Evolutionary conservation across 2,329 filamentous ascomycete species (phyloP).

Genomic region (Magnaporthales sp.): DNA sequence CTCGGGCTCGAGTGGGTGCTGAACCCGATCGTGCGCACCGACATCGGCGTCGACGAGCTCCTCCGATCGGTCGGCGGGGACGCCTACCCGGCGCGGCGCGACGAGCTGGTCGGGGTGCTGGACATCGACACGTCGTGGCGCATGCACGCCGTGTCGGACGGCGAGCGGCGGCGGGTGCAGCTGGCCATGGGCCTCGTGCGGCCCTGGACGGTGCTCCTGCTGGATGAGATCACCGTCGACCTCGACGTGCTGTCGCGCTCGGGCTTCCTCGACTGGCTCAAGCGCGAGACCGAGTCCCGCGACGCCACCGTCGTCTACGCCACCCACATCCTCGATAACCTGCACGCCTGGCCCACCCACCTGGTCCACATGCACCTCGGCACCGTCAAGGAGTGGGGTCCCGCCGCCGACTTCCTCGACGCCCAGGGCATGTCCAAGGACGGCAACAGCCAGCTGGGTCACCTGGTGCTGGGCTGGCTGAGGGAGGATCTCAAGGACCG

Average conservation of each 20-base stretch:
- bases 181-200: conserved; percentile 90
- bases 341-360: conserved; percentile 91
- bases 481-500: conserved; percentile 68
- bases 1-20: conserved; percentile 97
- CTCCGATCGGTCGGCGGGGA: conserved; percentile 80
- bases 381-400: conserved; percentile 77
- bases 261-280: conserved; percentile 80
- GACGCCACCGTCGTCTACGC: conserved; percentile 93
- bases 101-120: conserved; percentile 79
- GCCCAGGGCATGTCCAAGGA: conserved; percentile 24
- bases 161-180: conserved; percentile 85
- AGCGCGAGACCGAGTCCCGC: conserved; percentile 72
- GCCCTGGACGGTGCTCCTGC: conserved; percentile 82
- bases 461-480: conserved; percentile 84
- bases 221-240: conserved; percentile 97
- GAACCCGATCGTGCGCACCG: conserved; percentile 89
- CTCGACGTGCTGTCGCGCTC: conserved; percentile 78
- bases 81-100: conserved; percentile 69
- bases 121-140: conserved; percentile 91
- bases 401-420: conserved; percentile 57
- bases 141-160: conserved; percentile 92
- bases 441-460: conserved; percentile 78
- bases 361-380: conserved; percentile 93
- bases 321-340: conserved; percentile 92
- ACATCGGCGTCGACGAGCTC: conserved; percentile 85